Base-by-base conservation (phyloP, 257 asterid species). In the Solanum sejunctum region DNA sequence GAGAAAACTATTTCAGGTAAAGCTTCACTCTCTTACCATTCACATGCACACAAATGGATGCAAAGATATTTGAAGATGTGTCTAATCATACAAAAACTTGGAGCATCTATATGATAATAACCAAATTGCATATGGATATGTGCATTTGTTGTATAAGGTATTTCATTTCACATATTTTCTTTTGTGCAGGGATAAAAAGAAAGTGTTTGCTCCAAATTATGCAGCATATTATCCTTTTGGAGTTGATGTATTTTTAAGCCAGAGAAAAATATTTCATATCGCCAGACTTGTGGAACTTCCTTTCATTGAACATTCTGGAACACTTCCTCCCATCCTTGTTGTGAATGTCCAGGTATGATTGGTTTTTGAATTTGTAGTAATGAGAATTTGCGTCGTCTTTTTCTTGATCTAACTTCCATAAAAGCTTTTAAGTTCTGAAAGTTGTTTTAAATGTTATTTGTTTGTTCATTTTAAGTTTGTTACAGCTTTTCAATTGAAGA, bases 221-320 rank as follows among this genome's bases (percentile, higher is more conserved):
- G 96, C 98, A 36, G 99, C 99, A 41, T 97, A 95, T 91, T 88
- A 92, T 86, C 99, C 99, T 28, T 92, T 94, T 84, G 99, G 99
- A 56, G 94, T 97, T 23, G 99, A 97, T 83, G 98, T 95, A 64
- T 97, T 93, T 86, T 90, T 97, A 57, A 93, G 96, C 77, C 97
- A 90, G 70, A 92, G 88, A 85, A 97, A 97, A 91, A 89, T 97
- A 60, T 77, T 95, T 80, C 99, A 97, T 87, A 87, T 97, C 90
- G 98, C 98, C 86, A 93, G 92, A 82, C 92, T 87, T 83, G 98
- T 97, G 88, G 92, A 93, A 45, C 98, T 97, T 88, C 99, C 99
- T 52, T 83, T 63, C 63, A 58, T 84, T 56, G 87, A 80, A 85
- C 86, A 92, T 80, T 90, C 94, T 3, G 98, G 91, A 87, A 91